Conservation (phyloP, 2,329 filamentous ascomycete genomes). For the Mollisia scopiformis region DNA sequence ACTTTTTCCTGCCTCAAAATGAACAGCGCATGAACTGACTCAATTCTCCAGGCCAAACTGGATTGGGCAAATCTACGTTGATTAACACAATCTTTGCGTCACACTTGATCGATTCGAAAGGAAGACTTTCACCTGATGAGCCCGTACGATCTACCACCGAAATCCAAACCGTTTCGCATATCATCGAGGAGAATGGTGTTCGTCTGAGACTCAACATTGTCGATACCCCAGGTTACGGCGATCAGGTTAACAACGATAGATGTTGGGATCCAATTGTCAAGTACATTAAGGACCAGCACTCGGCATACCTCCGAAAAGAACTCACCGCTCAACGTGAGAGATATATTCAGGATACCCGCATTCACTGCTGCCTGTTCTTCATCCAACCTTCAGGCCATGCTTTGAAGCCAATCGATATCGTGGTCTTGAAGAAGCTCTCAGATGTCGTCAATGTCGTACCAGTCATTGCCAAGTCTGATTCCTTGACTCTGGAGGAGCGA, state of each 20-base stretch:
- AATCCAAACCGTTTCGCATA: slow-evolving; percentile 96
- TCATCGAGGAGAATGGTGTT: slow-evolving; percentile 99
- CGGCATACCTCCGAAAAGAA: slow-evolving; percentile 98
- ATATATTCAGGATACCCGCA: slow-evolving; percentile 98
- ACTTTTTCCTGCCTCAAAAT: not conserved
- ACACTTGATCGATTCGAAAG: slow-evolving; percentile 98
- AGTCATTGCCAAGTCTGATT: slow-evolving; percentile 98
- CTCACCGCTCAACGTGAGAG: slow-evolving; percentile 98
- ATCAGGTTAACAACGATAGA: slow-evolving; percentile 99
- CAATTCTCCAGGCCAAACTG: slow-evolving; percentile 78
- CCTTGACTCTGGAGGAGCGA: slow-evolving; percentile 92
- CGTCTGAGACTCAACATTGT: slow-evolving; percentile 98
- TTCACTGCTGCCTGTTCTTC: slow-evolving; percentile 99
- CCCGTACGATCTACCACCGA: slow-evolving; percentile 94
- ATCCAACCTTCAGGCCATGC: slow-evolving; percentile 98
- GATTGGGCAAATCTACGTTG: slow-evolving; percentile 96
- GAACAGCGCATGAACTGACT: slow-evolving; percentile 21
- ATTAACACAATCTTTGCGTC: slow-evolving; percentile 99
- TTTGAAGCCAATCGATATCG: slow-evolving; percentile 98
- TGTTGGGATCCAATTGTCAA: slow-evolving; percentile 99
- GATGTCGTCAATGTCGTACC: slow-evolving; percentile 99
- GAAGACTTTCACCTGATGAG: slow-evolving; percentile 89
- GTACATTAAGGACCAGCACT: slow-evolving; percentile 99
- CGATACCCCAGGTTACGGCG: slow-evolving; percentile 96
- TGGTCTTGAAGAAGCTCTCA: slow-evolving; percentile 98